Evolutionary conservation across 495 filamentous ascomycete species (phyloP), one percentile per base, ranked within the genome.

Genomic region (Choiromyces venosus): DNA sequence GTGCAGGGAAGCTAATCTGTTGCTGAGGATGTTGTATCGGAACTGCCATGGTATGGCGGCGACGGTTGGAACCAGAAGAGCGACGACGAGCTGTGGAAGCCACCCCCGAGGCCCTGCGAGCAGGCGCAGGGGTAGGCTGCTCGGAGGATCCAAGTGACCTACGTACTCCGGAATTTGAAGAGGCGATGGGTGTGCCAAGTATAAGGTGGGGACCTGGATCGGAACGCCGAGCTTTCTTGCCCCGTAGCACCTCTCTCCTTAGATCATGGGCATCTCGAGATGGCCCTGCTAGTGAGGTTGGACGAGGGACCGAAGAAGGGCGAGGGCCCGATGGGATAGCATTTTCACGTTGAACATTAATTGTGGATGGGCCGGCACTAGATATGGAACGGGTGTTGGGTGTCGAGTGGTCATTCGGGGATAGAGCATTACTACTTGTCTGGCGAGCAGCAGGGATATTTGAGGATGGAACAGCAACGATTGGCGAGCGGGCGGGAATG

Each of bases 11-110:
- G 38, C 69, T 39, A 46, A 79, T 40, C 35, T 68, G 52, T 35
- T 73, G 72, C 8, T 37, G 76, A 38, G 66, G 66, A 65, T 70
- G 65, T 19, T 61, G 37, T 35, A 72, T 72, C 21, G 69, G 38
- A 42, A 72, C 73, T 14, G 79, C 79, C 69, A 81, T 35, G 3
- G 79, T 81, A 42, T 81, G 79, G 16, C 79, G 73, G 29, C 79
- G 79, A 36, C 76, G 68, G 14, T 19, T 64, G 18, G 70, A 71
- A 16, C 68, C 35, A 35, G 65, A 40, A 40, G 36, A 65, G 14
- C 76, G 76, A 35, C 76, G 77, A 29, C 40, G 76, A 29, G 40
- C 38, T 46, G 68, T 16, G 19, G 76, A 56, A 66, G 76, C 68
- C 39, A 70, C 52, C 1, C 21, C 52, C 9, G 64, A 35, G 14